Base-by-base conservation (phyloP, 1,139 yeast species). In the Yamadazyma spencermartinsiae region DNA sequence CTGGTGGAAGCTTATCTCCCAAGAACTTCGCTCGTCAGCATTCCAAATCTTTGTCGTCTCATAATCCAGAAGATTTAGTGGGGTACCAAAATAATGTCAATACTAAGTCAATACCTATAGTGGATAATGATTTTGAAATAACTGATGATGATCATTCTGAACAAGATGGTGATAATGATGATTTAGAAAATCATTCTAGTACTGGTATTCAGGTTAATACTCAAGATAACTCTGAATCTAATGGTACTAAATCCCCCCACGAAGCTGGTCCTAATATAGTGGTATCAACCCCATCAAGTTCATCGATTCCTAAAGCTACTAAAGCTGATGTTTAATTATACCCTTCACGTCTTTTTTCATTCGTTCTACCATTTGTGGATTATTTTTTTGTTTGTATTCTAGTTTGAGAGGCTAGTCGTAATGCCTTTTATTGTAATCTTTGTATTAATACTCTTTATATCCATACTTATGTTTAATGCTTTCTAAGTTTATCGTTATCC, bases 1-100 rank as follows among this genome's bases (percentile, higher is more conserved):
- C 13, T n/a, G 18, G 23, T 12, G 28, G 26, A 10, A 24, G 19
- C n/a, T 30, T 30, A 12, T 15, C 35, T 2, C 27, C 25, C 12
- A 32, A 35, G 5, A 34, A 28, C n/a, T 55, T 49, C 46, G 45
- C 37, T 39, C 50, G 83, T 45, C 80, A 78, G 29, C 82, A 80
- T 54, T 76, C 83, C 41, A 76, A 79, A 50, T 80, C 87, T 0
- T 58, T 81, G 35, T 78, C 85, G 2, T 71, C 76, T 3, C 67
- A 66, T 35, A 66, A 69, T 23, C 74, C 79, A 20, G 77, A 79
- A 18, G 83, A 79, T 54, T 65, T 77, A 33, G 62, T 60, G 9
- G 73, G 74, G 3, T 65, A 50, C 44, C 56, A 54, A 34, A 58
- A 53, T 31, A 50, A 52, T 32, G 49, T 45, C 19, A 52, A 35